A percentile compares a stretch with the other conserved stretches of the same genome.
Evolutionary conservation across 2,329 filamentous ascomycete species (phyloP).

Genomic region (Penicillium sp.): DNA sequence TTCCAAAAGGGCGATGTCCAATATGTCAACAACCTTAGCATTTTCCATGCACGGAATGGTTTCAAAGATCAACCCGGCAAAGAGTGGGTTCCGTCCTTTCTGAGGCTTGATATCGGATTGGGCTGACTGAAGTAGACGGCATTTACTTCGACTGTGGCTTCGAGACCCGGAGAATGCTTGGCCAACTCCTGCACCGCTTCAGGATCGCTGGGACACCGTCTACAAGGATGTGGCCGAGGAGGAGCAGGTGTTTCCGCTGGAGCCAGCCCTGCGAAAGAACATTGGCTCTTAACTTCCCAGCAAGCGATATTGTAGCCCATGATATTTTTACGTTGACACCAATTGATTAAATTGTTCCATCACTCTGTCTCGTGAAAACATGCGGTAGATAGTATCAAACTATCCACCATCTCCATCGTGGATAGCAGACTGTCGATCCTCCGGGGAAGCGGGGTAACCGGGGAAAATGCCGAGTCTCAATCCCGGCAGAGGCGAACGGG

Average conservation of each 20-base stretch:
- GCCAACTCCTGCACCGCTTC: slow-evolving; percentile 44
- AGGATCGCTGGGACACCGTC: slow-evolving; percentile 44
- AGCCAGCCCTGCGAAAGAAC: slow-evolving; percentile 37
- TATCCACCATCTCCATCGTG: background rate
- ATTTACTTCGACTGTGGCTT: slow-evolving; percentile 52
- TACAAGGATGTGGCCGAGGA: slow-evolving; percentile 45
- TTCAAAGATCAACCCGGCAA: slow-evolving; percentile 45
- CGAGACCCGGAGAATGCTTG: slow-evolving; percentile 51
- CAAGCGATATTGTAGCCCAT: background rate
- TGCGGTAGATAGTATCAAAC: background rate
- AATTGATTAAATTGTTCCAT: background rate
- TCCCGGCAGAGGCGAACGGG: background rate
- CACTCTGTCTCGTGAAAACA: background rate
- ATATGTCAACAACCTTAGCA: slow-evolving; percentile 55
- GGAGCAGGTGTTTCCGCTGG: slow-evolving; percentile 47
- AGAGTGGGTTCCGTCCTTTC: slow-evolving; percentile 33
- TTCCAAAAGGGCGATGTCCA: slow-evolving; percentile 55
- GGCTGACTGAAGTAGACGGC: slow-evolving; percentile 37
- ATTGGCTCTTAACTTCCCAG: slow-evolving; percentile 11
- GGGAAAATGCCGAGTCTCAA: background rate
- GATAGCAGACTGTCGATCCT: slow-evolving; percentile 3
- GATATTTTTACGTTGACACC: background rate
- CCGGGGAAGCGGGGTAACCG: slow-evolving; percentile 8
- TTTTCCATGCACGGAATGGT: slow-evolving; percentile 54
- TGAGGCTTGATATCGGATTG: background rate